Percentiles rank a stretch among this genome's conserved stretches.
These are phyloP conservation scores for Rhizoctonia solani DNA, from an alignment of 1,284 basidiomycete genomes.

Conservation along the genomic window DNA sequence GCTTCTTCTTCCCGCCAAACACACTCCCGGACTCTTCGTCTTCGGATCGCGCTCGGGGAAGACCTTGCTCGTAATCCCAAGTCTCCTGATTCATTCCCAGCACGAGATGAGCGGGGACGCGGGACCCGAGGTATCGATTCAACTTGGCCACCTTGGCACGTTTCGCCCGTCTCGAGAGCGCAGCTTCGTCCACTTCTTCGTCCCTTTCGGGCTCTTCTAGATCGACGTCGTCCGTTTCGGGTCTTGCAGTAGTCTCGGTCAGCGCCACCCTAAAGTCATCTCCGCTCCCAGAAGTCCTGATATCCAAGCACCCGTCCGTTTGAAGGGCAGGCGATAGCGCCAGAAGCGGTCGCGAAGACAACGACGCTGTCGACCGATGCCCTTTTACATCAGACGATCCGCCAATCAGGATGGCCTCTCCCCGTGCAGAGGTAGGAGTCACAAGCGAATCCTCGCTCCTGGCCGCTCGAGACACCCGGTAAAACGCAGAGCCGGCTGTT, in stretches of 20 bases:
- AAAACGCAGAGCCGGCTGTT: constrained; percentile 12
- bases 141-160: constrained; percentile 75
- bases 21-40: constrained; percentile 37
- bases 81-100: constrained; percentile 54
- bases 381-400: constrained; percentile 3
- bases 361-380: constrained; percentile 20
- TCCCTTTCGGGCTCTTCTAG: background rate
- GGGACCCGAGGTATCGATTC: constrained; percentile 77
- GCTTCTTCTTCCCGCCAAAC: constrained; percentile 23
- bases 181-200: constrained; percentile 41
- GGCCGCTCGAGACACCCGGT: constrained; percentile 1
- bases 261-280: constrained; percentile 5
- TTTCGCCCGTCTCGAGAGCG: constrained; percentile 65
- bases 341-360: constrained; percentile 3
- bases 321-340: constrained; percentile 3
- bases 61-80: constrained; percentile 46
- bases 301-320: background rate
- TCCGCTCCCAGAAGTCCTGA: background rate
- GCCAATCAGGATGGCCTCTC: background rate
- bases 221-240: background rate
- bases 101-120: constrained; percentile 69
- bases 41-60: constrained; percentile 44
- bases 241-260: background rate
- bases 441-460: constrained; percentile 13
- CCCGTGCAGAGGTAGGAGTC: background rate